A percentile compares a stretch with the other conserved stretches of the same genome.
Conservation (phyloP, 1,139 yeast genomes). For the Suhomyces wounanorum region DNA sequence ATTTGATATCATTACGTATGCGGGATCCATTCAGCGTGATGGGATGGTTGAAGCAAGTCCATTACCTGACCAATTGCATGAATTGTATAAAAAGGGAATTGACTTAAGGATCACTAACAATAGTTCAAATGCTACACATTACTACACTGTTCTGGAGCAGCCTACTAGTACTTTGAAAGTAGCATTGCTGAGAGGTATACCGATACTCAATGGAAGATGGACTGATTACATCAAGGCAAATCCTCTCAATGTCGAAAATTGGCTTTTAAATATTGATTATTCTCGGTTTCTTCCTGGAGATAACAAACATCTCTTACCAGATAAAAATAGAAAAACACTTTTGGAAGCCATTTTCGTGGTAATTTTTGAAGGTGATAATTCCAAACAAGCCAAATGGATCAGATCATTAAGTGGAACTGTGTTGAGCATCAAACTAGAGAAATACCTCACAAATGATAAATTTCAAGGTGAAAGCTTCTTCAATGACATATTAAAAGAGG, state of each 20-base stretch:
- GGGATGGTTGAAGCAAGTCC: conserved; percentile 5
- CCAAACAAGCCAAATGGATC: conserved; percentile 18
- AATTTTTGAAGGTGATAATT: conserved; percentile 11
- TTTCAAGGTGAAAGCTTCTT: conserved; percentile 5
- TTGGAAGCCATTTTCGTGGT: conserved; percentile 17
- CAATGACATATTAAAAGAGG: conserved; percentile 6
- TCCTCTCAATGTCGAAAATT: conserved; percentile 18
- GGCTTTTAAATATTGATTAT: conserved; percentile 25
- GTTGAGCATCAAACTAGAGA: background rate
- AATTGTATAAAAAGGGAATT: conserved; percentile 17
- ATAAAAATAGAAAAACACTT: conserved; percentile 16
- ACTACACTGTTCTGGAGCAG: conserved; percentile 18
- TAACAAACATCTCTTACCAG: conserved; percentile 19
- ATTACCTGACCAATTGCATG: background rate
- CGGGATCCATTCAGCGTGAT: conserved; percentile 7
- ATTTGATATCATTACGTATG: conserved; percentile 20
- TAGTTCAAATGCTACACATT: conserved; percentile 29
- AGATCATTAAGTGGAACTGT: conserved; percentile 18
- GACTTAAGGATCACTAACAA: conserved; percentile 28
- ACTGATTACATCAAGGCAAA: conserved; percentile 13
- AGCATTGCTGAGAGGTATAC: conserved; percentile 31
- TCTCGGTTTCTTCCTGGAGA: conserved; percentile 21
- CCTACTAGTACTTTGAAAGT: conserved; percentile 12
- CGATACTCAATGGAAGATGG: conserved; percentile 32
- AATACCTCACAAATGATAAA: background rate